These are phyloP conservation scores for Curvularia lunata DNA, from an alignment of 2,329 filamentous ascomycete species.

Conservation along the genomic window DNA sequence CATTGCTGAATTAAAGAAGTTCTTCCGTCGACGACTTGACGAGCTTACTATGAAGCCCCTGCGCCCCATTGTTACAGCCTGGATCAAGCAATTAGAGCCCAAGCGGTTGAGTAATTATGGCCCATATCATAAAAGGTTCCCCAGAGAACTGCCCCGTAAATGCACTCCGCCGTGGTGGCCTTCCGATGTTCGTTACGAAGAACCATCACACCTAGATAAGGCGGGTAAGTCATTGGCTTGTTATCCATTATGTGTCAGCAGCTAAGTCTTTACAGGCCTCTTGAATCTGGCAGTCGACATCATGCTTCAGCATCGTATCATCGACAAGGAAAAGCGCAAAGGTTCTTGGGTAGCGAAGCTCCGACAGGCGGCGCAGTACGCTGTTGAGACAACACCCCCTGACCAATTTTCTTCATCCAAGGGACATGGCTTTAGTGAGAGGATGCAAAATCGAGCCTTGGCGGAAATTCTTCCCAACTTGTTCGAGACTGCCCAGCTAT, in stretches of 20 bases:
- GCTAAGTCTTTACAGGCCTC: slow-evolving; percentile 29
- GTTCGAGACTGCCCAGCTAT: slow-evolving; percentile 36
- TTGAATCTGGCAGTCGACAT: slow-evolving; percentile 37
- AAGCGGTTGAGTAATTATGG: slow-evolving; percentile 33
- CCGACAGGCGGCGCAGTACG: slow-evolving; percentile 27
- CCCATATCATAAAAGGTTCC: slow-evolving; percentile 33
- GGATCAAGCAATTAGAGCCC: slow-evolving; percentile 41
- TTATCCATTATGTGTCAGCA: background rate
- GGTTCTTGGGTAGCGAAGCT: slow-evolving; percentile 36
- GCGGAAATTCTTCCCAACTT: slow-evolving; percentile 36
- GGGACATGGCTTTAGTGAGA: slow-evolving; percentile 27
- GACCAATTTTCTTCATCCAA: slow-evolving; percentile 40
- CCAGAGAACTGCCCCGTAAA: slow-evolving; percentile 17
- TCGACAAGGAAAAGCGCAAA: slow-evolving; percentile 33
- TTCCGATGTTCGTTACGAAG: slow-evolving; percentile 34
- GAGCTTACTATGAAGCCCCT: slow-evolving; percentile 45
- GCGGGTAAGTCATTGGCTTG: slow-evolving; percentile 23
- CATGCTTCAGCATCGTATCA: slow-evolving; percentile 38
- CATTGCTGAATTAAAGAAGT: slow-evolving; percentile 26
- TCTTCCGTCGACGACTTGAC: slow-evolving; percentile 33
- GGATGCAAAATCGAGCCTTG: slow-evolving; percentile 37
- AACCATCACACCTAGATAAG: slow-evolving; percentile 42
- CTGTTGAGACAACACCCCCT: slow-evolving; percentile 27
- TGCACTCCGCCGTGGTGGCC: slow-evolving; percentile 43
- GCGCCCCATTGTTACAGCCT: slow-evolving; percentile 40